phyloP scores from a whole-genome alignment of 139 green algal species.

The Chlorella sp. region DNA sequence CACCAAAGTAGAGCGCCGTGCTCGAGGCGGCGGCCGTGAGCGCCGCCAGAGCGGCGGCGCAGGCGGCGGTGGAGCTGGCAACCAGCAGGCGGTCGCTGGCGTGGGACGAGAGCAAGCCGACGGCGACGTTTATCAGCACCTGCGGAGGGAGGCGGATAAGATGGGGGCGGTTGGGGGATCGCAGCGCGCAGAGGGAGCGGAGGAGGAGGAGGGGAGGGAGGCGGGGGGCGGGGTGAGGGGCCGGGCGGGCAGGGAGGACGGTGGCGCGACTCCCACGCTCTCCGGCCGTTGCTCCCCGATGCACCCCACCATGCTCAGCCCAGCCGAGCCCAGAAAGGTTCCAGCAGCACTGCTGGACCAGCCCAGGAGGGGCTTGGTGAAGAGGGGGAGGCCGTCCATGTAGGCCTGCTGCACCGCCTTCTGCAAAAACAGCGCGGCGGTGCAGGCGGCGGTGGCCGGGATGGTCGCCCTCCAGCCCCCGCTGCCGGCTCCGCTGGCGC shows the following conservation, averaged over 20 bases:
- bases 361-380: slow-evolving; percentile 33
- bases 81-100: slow-evolving; percentile 37
- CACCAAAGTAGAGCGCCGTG: slow-evolving; percentile 10
- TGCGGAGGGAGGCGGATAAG: slow-evolving; percentile 31
- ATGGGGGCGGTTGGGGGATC: too few species aligned
- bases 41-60: neutral
- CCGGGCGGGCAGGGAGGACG: neutral
- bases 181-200: neutral
- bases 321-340: slow-evolving; percentile 42
- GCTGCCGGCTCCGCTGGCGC: neutral
- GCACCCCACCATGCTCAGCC: neutral
- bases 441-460: slow-evolving; percentile 25
- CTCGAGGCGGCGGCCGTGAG: slow-evolving; percentile 1
- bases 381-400: slow-evolving; percentile 50
- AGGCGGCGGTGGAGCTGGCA: neutral
- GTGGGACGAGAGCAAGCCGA: slow-evolving; percentile 23
- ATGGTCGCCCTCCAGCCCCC: slow-evolving; percentile 6
- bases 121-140: slow-evolving; percentile 40
- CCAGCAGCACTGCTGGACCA: slow-evolving; percentile 35
- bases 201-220: neutral
- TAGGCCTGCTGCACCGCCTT: slow-evolving; percentile 50
- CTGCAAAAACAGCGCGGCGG: slow-evolving; percentile 43
- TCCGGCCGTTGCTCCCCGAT: neutral
- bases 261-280: neutral
- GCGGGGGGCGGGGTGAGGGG: neutral